Conservation (phyloP, 1,284 basidiomycete species). For the Trichosporon asahii region DNA sequence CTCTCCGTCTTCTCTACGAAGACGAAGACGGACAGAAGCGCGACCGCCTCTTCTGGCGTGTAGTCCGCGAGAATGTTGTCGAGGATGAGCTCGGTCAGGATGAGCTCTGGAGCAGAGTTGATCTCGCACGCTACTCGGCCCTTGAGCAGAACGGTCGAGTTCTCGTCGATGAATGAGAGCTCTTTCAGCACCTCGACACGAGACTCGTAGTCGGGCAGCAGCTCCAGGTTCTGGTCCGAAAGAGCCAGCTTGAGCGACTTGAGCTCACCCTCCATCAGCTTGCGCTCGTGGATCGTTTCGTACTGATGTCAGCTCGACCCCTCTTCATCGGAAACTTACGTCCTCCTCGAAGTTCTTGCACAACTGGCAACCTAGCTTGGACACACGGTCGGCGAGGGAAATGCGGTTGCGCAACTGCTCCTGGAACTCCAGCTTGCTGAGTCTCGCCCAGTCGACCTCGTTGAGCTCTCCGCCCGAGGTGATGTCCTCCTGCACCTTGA, state of each 20-base stretch:
- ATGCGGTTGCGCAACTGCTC: slow-evolving; percentile 69
- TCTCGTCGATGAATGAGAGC: slow-evolving; percentile 87
- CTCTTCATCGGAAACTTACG: slow-evolving; percentile 54
- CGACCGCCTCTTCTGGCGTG: slow-evolving; percentile 95
- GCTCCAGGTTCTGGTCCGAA: slow-evolving; percentile 93
- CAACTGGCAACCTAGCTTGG: slow-evolving; percentile 56
- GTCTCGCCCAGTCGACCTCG: slow-evolving; percentile 79
- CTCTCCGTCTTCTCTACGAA: slow-evolving; percentile 96
- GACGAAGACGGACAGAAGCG: slow-evolving; percentile 90
- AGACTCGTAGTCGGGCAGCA: slow-evolving; percentile 96
- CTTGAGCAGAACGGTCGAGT: slow-evolving; percentile 90
- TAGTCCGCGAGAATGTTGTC: slow-evolving; percentile 89
- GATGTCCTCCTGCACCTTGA: slow-evolving; percentile 58
- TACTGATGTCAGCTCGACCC: slow-evolving; percentile 59
- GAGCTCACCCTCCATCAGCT: slow-evolving; percentile 69
- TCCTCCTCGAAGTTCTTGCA: slow-evolving; percentile 67
- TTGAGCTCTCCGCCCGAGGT: slow-evolving; percentile 55
- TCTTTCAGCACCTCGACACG: slow-evolving; percentile 86
- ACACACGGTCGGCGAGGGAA: slow-evolving; percentile 55
- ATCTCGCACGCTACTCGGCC: slow-evolving; percentile 99
- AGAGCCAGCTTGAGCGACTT: slow-evolving; percentile 71
- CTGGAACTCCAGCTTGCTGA: slow-evolving; percentile 87
- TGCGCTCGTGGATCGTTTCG: slow-evolving; percentile 66
- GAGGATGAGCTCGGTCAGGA: slow-evolving; percentile 93
- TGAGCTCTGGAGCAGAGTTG: slow-evolving; percentile 92